Conservation (phyloP, 768 basidiomycete genomes). For the Leucocoprinus birnbaumii region DNA sequence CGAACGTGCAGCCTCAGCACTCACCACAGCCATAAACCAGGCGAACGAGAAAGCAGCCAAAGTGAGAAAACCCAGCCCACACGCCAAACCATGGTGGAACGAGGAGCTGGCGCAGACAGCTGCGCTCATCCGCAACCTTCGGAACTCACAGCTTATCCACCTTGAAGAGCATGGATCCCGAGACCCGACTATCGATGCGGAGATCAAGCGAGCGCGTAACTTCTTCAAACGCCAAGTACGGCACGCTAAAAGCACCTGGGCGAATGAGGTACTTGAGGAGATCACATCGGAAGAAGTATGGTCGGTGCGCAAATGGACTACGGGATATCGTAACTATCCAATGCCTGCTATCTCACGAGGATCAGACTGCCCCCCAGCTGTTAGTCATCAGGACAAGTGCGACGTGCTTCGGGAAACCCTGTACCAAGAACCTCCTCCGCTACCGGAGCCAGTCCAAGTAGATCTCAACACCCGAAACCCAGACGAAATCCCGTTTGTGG, state of each 20-base stretch:
- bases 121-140: constrained; percentile 4
- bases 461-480: constrained; percentile 1
- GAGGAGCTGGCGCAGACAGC: constrained; percentile 13
- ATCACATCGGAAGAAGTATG: constrained; percentile 20
- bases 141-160: neutral
- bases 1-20: no score
- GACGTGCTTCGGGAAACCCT: constrained; percentile 18
- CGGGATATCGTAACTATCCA: constrained; percentile 21
- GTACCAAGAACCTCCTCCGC: constrained; percentile 18
- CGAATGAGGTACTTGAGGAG: constrained; percentile 15
- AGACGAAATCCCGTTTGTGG: constrained; percentile 16
- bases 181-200: constrained; percentile 2
- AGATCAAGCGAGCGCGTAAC: constrained; percentile 12
- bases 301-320: constrained; percentile 22
- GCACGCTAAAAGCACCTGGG: constrained; percentile 19
- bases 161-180: neutral
- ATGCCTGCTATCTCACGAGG: constrained; percentile 19
- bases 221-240: constrained; percentile 18
- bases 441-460: constrained; percentile 1
- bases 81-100: constrained; percentile 21
- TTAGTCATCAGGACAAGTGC: constrained; percentile 19
- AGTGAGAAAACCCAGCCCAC: neutral
- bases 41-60: constrained; percentile 1
- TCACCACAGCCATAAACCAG: no score
- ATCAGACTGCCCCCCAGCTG: constrained; percentile 11